phyloP scores from a whole-genome alignment of 1,139 yeast genomes.

The Lodderomyces jiufengensis region DNA sequence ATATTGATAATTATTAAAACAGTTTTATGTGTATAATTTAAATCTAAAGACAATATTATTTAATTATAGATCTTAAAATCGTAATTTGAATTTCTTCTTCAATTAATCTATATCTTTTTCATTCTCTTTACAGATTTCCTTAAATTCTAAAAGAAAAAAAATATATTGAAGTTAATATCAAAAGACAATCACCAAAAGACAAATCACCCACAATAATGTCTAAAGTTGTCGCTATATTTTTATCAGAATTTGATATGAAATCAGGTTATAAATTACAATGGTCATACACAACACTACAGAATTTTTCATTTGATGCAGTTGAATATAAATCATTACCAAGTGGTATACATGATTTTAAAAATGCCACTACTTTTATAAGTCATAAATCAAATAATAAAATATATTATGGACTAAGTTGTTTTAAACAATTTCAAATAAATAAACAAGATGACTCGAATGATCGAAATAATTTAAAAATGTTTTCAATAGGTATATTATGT shows the following conservation, averaged over 20 bases:
- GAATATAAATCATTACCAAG: conserved; percentile 81
- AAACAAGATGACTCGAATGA: conserved; percentile 18
- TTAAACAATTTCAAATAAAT: conserved; percentile 25
- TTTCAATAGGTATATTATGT: conserved; percentile 60
- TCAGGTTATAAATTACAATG: conserved; percentile 62
- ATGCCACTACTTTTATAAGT: conserved; percentile 43
- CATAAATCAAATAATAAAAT: conserved; percentile 26
- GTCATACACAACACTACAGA: conserved; percentile 23
- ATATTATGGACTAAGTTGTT: conserved; percentile 38
- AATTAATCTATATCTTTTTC: no score
- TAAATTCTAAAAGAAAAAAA: background rate
- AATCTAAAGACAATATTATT: background rate
- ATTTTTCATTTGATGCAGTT: conserved; percentile 33
- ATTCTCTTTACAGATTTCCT: no score
- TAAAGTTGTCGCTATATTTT: conserved; percentile 48
- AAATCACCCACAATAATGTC: conserved; percentile 19
- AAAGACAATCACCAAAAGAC: no score
- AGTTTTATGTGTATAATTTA: no score
- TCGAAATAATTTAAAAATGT: conserved; percentile 59
- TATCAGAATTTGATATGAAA: conserved; percentile 61
- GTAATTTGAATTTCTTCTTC: no score
- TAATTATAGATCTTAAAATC: no score
- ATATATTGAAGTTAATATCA: background rate
- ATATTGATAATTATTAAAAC: conserved; percentile 1
- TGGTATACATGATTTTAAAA: conserved; percentile 65